Conservation (phyloP, 1,284 basidiomycete genomes). For the Tilletia indica region DNA sequence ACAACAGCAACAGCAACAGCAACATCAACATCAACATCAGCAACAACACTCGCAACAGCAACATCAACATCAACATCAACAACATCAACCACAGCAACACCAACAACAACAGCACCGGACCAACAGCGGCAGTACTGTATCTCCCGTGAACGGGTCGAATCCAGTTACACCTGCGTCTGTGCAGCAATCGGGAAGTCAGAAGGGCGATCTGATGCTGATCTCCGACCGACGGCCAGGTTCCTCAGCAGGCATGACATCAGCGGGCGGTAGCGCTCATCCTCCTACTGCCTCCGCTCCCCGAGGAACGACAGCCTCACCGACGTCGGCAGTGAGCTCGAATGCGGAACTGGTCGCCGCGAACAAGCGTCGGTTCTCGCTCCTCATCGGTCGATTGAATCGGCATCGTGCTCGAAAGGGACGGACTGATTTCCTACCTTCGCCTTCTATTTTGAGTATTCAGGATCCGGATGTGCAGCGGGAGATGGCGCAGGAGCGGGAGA, state of each 20-base stretch:
- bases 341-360: neutral
- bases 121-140: neutral
- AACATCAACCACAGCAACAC: neutral
- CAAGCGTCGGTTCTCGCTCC: slow-evolving; percentile 6
- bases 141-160: neutral
- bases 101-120: neutral
- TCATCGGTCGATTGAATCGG: slow-evolving; percentile 3
- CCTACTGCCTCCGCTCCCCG: neutral
- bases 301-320: neutral
- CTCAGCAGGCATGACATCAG: too few species aligned
- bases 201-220: too few species aligned
- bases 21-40: neutral
- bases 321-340: neutral
- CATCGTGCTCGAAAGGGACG: slow-evolving; percentile 13
- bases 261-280: neutral
- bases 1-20: neutral
- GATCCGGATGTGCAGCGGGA: slow-evolving; percentile 8
- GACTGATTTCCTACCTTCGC: slow-evolving; percentile 17
- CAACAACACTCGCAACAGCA: neutral
- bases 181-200: neutral
- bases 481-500: slow-evolving; percentile 15
- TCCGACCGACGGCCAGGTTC: too few species aligned
- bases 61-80: neutral
- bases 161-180: neutral
- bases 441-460: neutral